Conservation (phyloP, 371 early-diverging fungal species). For the Circinella umbellata region DNA sequence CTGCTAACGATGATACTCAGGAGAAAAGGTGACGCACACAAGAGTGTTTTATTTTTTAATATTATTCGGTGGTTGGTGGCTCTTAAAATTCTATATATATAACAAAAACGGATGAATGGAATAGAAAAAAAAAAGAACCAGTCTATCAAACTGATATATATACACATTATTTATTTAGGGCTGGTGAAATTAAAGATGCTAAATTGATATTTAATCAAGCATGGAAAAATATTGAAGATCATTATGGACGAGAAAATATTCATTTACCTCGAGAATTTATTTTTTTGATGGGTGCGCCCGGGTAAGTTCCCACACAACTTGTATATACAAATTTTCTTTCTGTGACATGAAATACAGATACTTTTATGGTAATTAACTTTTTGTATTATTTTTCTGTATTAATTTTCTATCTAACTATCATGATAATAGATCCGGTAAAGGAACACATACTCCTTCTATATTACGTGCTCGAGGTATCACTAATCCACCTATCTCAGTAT, state of each 20-base stretch:
- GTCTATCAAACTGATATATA: no score
- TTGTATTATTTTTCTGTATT: no score
- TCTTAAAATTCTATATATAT: no score
- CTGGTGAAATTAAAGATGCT: conserved; percentile 66
- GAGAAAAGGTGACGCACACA: conserved; percentile 9
- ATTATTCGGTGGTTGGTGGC: no score
- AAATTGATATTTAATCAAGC: conserved; percentile 74
- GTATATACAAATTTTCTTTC: neutral
- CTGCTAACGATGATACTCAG: conserved; percentile 12
- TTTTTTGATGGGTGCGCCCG: conserved; percentile 77
- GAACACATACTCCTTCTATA: conserved; percentile 72
- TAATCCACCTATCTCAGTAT: conserved; percentile 70
- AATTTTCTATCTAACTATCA: neutral
- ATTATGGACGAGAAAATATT: conserved; percentile 63
- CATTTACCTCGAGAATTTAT: conserved; percentile 70
- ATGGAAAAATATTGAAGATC: conserved; percentile 70
- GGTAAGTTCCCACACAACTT: conserved; percentile 27
- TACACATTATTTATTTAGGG: conserved; percentile 20
- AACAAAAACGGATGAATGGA: neutral
- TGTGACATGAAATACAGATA: no score
- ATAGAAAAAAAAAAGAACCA: neutral
- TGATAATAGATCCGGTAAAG: conserved; percentile 59
- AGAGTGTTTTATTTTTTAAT: neutral
- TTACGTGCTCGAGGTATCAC: conserved; percentile 67
- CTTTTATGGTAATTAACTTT: no score